phyloP scores from a whole-genome alignment of 495 filamentous ascomycete species.

The Venustampulla echinocandica region DNA sequence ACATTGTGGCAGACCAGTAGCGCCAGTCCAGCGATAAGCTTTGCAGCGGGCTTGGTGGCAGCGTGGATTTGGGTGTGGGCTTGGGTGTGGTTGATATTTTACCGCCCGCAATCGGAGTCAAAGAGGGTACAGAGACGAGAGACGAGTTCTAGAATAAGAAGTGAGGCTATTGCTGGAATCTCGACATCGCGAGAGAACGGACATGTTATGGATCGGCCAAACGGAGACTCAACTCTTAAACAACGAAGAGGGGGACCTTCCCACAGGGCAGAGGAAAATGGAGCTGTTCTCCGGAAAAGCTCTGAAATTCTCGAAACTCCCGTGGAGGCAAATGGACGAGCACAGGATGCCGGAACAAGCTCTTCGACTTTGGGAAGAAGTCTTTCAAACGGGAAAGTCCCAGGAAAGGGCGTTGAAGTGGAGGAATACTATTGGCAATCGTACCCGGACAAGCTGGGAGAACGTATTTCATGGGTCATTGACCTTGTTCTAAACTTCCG shows the following conservation, averaged over 20 bases:
- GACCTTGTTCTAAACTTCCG: constrained; percentile 63
- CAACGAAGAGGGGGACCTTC: no score
- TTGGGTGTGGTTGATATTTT: constrained; percentile 51
- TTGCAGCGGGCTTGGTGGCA: constrained; percentile 56
- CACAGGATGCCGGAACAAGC: neutral
- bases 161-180: constrained; percentile 14
- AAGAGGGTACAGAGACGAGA: constrained; percentile 50
- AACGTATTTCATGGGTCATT: constrained; percentile 63
- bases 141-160: constrained; percentile 20
- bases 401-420: constrained; percentile 2
- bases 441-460: constrained; percentile 51
- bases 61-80: constrained; percentile 62
- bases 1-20: constrained; percentile 42
- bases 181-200: neutral
- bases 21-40: constrained; percentile 50
- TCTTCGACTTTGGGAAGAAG: neutral
- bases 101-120: constrained; percentile 56
- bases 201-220: neutral
- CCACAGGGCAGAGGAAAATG: neutral
- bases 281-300: neutral
- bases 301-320: neutral
- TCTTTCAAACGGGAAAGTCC: neutral
- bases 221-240: no score
- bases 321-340: neutral
- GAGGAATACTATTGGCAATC: constrained; percentile 59